Conservation (phyloP, 2,329 filamentous ascomycete genomes). For the Monosporascus sp. region DNA sequence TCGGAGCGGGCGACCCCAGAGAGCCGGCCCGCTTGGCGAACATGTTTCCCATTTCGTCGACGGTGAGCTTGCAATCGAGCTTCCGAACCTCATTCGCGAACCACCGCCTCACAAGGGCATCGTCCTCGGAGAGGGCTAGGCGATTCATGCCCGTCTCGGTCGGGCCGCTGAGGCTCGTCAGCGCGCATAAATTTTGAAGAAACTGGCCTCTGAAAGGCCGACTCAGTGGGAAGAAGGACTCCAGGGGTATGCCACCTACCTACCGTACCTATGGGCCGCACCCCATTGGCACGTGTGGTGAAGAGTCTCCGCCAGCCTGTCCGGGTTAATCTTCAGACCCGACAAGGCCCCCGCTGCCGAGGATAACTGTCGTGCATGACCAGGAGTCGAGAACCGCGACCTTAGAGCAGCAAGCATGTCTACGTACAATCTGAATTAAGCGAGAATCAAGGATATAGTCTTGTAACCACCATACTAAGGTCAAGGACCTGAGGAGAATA, state of each 20-base stretch:
- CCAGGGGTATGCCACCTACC: slow-evolving; percentile 41
- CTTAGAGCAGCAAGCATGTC: neutral
- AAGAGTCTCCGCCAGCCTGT: slow-evolving; percentile 56
- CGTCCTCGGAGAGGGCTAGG: slow-evolving; percentile 64
- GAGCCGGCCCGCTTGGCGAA: slow-evolving; percentile 64
- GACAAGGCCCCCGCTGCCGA: neutral
- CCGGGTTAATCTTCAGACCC: slow-evolving; percentile 49
- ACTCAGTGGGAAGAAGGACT: neutral
- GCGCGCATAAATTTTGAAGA: slow-evolving; percentile 1
- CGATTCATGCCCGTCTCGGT: slow-evolving; percentile 75
- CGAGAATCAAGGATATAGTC: no score
- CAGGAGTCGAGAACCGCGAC: neutral
- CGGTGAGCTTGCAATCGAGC: slow-evolving; percentile 60
- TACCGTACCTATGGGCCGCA: slow-evolving; percentile 60
- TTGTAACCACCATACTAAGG: no score
- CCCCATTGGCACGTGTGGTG: slow-evolving; percentile 65
- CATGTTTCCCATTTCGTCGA: slow-evolving; percentile 77
- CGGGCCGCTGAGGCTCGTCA: slow-evolving; percentile 29
- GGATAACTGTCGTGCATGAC: neutral
- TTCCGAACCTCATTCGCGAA: slow-evolving; percentile 59
- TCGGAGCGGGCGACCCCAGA: slow-evolving; percentile 60
- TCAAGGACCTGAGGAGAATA: no score
- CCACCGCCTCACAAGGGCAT: slow-evolving; percentile 70
- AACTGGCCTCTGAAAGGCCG: slow-evolving; percentile 3
- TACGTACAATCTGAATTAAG: no score